These are phyloP conservation scores for Kluyveromyces dobzhanskii DNA, from an alignment of 805 yeast genomes.

Conservation along the genomic window DNA sequence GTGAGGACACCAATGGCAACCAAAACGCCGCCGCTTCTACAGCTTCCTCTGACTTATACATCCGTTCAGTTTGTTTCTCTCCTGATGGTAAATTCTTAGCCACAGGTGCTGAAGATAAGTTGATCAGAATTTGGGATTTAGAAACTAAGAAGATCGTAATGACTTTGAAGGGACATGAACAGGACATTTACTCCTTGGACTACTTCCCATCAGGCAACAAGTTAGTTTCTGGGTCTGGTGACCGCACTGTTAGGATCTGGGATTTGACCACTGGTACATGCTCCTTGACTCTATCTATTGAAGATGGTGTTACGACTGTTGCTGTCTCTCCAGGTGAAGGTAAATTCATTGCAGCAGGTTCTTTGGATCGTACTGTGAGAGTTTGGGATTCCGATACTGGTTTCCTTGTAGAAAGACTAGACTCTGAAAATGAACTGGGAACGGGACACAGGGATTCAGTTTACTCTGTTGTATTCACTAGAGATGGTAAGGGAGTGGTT, in stretches of 20 bases:
- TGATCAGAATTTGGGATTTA: constrained; percentile 94
- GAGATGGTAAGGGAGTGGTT: constrained; percentile 84
- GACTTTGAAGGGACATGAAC: constrained; percentile 89
- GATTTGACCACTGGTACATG: constrained; percentile 84
- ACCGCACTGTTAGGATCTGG: constrained; percentile 94
- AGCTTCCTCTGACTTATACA: constrained; percentile 62
- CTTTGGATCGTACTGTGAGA: constrained; percentile 88
- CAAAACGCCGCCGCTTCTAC: constrained; percentile 31
- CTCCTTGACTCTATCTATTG: constrained; percentile 79
- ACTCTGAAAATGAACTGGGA: constrained; percentile 77
- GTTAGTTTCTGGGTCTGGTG: constrained; percentile 93
- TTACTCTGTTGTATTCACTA: constrained; percentile 87
- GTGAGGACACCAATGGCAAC: constrained; percentile 24
- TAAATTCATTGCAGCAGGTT: constrained; percentile 89
- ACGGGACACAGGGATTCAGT: constrained; percentile 96
- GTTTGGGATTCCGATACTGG: constrained; percentile 96
- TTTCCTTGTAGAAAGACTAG: constrained; percentile 83
- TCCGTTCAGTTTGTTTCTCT: constrained; percentile 91
- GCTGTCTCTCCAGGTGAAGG: constrained; percentile 92
- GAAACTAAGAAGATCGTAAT: constrained; percentile 76
- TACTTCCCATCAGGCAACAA: constrained; percentile 92
- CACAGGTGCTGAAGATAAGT: constrained; percentile 86
- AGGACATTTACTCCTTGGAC: constrained; percentile 92
- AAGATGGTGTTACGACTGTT: constrained; percentile 97
- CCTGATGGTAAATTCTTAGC: constrained; percentile 93